Evolutionary conservation across 352 stramenopile species (phyloP), one percentile per base, ranked within the genome.

Genomic region (Thraustochytrium striatum): DNA sequence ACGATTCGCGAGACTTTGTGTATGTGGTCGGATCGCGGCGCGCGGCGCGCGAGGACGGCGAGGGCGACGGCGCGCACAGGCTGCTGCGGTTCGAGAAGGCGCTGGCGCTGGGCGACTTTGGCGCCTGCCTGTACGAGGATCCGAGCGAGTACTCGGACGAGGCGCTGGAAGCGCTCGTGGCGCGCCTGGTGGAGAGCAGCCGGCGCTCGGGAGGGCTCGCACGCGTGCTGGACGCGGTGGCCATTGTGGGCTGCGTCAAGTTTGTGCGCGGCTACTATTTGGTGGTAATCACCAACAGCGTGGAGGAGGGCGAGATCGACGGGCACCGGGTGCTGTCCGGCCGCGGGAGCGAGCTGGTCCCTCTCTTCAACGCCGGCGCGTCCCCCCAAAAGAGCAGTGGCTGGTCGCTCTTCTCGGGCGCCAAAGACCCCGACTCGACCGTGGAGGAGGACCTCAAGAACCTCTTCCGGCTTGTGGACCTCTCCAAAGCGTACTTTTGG

Each of bases 391-490:
- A 36, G 19, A 70, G 36, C 11, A 53, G 33, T 19, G 65, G 30
- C 52, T 75, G 65, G 65, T 75, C 65, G 3, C 13, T 75, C 33
- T 75, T 75, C 36, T 75, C 65, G 2, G 65, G 65, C 9, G 13
- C 44, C 16, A 36, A 75, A 36, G 65, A 75, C n/a, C 65, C 65
- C 16, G 5, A 32, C n/a, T 44, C 25, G 13, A 36, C 65, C 38
- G 50, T 61, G 65, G 65, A 75, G 33, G 65, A 75, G 30, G 65
- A 75, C 39, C 65, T 75, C 28, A 75, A 75, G 52, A 53, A 25
- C 16, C 65, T 75, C 65, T 75, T 75, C 50, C 65, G 65, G 65
- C 52, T 75, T n/a, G 65, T 75, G 5, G 65, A 75, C 33, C 65
- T 75, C 5, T 62, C 65, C 16, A 75, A 61, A 25, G 13, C 65